Conservation (phyloP, 2,329 filamentous ascomycete genomes). For the Verticillium klebahnii region DNA sequence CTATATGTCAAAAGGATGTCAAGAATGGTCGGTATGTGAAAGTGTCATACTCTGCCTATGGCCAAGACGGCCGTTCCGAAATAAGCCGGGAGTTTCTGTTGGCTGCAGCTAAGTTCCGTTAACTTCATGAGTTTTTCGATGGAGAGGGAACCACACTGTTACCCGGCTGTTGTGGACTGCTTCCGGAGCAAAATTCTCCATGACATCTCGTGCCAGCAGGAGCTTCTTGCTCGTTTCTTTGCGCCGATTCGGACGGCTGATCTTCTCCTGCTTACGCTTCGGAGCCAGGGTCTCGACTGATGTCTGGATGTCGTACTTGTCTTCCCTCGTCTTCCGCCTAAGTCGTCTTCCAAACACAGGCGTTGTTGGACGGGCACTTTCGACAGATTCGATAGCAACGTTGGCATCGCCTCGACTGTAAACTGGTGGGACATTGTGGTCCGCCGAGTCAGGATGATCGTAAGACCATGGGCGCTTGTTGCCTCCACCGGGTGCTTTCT, state of each 20-base stretch:
- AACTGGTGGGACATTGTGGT: neutral
- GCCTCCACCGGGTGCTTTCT: neutral
- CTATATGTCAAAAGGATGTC: neutral
- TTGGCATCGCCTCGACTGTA: neutral
- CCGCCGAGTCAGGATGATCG: neutral
- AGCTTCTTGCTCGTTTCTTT: conserved; percentile 17
- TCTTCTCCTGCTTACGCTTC: conserved; percentile 10
- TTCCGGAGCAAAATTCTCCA: conserved; percentile 51
- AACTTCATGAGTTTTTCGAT: neutral
- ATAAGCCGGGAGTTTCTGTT: conserved; percentile 34
- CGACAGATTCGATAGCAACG: neutral
- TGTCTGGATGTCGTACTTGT: conserved; percentile 47
- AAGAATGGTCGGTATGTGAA: neutral
- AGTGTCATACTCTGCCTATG: conserved; percentile 20
- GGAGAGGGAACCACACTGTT: conserved; percentile 21
- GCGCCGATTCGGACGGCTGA: conserved; percentile 14
- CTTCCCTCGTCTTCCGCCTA: conserved; percentile 51
- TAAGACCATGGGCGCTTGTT: neutral
- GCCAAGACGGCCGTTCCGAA: conserved; percentile 33
- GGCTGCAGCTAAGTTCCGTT: conserved; percentile 26
- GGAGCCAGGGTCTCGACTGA: conserved; percentile 4
- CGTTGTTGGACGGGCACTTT: too few relatives aligned
- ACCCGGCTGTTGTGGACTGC: conserved; percentile 39
- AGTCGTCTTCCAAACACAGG: conserved; percentile 41
- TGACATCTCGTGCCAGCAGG: conserved; percentile 39